Base-by-base conservation (phyloP, 73 alveolate genomes). In the Uronychia setigera region DNA sequence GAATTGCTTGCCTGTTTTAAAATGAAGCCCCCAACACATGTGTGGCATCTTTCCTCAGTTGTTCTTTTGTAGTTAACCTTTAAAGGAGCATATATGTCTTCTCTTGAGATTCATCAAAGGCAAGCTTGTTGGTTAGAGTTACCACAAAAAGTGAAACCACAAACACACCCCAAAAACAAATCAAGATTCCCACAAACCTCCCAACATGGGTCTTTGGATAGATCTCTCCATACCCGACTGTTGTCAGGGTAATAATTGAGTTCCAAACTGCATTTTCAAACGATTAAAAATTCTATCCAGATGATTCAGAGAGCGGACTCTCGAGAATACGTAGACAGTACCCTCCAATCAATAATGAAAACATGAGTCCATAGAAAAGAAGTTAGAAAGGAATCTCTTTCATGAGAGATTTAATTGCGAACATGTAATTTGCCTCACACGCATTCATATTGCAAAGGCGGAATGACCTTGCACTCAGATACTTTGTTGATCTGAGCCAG, bases 171-270 rank as follows among this genome's bases (percentile, higher is more conserved):
- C 96, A 94, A 29, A 94, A 80, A 60, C 94, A 91, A 0, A 90
- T 84, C 32, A 94, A 33, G 35, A 86, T 76, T 26, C 96, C 76
- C 29, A 58, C 80, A 33, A 74, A 60, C 77, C 89, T 82, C 31
- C 89, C 95, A 35, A 94, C 76, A 59, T 79, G 59, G 5, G 96
- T 77, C 9, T 59, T 89, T 5, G 98, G 98, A 74, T 59, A 94
- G 78, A 79, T 80, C 60, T 94, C 98, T 26, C 98, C 98, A 60
- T 91, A 94, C 32, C 98, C 98, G 25, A 94, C 95, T 0, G 98
- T 94, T 26, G 96, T 88, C 91, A 94, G 91, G 58, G 98, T 94
- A 59, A 92, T 84, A 28, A 88, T 78, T 0, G 87, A 77, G 60
- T 87, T 90, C 98, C 98, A 94, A 1, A 94, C 46, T 29, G 92